Evolutionary conservation across 352 stramenopile species (phyloP).

Genomic region (Globisporangium echinulatum): DNA sequence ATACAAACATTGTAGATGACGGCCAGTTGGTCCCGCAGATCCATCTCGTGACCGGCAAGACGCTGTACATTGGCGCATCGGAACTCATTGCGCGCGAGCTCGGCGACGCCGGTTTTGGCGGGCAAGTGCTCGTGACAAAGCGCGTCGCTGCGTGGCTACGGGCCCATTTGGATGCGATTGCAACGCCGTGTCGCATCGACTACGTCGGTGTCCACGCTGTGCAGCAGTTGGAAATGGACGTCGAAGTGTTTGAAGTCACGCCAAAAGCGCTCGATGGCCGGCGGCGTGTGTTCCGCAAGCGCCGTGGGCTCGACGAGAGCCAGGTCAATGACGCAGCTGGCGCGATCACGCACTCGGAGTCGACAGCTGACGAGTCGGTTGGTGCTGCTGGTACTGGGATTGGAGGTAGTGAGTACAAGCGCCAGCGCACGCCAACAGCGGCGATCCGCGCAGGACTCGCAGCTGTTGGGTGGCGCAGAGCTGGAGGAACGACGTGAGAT

Average conservation of each 20-base stretch:
- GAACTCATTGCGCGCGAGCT: slow-evolving; percentile 62
- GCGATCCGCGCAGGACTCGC: slow-evolving; percentile 30
- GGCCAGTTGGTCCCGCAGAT: slow-evolving; percentile 41
- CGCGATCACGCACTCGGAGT: slow-evolving; percentile 16
- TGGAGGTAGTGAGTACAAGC: slow-evolving; percentile 24
- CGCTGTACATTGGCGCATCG: slow-evolving; percentile 56
- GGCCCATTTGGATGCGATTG: slow-evolving; percentile 28
- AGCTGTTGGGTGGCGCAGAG: slow-evolving; percentile 23
- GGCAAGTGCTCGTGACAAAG: slow-evolving; percentile 64
- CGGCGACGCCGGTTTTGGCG: slow-evolving; percentile 53
- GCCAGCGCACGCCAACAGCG: slow-evolving; percentile 31
- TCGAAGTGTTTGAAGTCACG: slow-evolving; percentile 58
- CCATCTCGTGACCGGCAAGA: slow-evolving; percentile 62
- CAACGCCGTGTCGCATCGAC: slow-evolving; percentile 38
- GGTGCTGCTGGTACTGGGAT: too few relatives aligned
- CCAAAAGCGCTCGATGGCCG: slow-evolving; percentile 46
- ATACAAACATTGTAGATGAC: slow-evolving; percentile 23
- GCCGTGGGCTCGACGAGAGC: slow-evolving; percentile 23
- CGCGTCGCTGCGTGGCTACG: slow-evolving; percentile 46
- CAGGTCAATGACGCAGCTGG: slow-evolving; percentile 4
- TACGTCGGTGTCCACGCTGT: slow-evolving; percentile 46
- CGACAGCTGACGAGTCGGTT: slow-evolving; percentile 27
- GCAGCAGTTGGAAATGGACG: slow-evolving; percentile 38
- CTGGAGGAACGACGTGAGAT: too few relatives aligned
- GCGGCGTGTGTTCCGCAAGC: slow-evolving; percentile 48